Evolutionary conservation across 352 stramenopile species (phyloP).

Genomic region (Phytophthora palmivora): DNA sequence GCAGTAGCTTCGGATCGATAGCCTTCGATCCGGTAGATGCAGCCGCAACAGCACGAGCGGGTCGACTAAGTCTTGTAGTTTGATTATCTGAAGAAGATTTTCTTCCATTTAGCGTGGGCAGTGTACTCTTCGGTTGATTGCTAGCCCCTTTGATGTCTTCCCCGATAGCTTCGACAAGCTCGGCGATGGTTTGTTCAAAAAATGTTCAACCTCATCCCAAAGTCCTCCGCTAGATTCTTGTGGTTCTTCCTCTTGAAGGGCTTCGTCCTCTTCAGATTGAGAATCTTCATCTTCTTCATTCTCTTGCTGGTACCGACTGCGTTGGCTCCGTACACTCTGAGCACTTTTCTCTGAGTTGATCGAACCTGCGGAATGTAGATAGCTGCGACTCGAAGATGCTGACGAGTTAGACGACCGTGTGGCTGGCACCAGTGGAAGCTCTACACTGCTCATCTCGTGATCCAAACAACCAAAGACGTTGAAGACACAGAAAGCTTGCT

Average conservation of each 20-base stretch:
- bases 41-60: constrained; percentile 14
- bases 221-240: constrained; percentile 54
- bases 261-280: constrained; percentile 16
- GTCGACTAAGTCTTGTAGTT: constrained; percentile 18
- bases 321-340: constrained; percentile 38
- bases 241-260: constrained; percentile 37
- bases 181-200: constrained; percentile 75
- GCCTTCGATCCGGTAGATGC: constrained; percentile 27
- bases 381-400: constrained; percentile 49
- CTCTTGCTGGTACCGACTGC: constrained; percentile 31
- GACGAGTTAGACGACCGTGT: constrained; percentile 49
- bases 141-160: constrained; percentile 37
- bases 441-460: constrained; percentile 52
- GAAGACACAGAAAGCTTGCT: constrained; percentile 11
- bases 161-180: constrained; percentile 48
- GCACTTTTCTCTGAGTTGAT: constrained; percentile 44
- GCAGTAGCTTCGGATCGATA: constrained; percentile 72
- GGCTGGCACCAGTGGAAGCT: constrained; percentile 59
- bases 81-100: constrained; percentile 46
- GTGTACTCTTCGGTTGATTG: constrained; percentile 46
- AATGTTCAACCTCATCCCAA: constrained; percentile 80
- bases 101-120: constrained; percentile 47
- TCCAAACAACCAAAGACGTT: constrained; percentile 3
- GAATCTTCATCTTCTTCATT: constrained; percentile 13
- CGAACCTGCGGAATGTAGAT: constrained; percentile 54